phyloP scores from a whole-genome alignment of 2,329 filamentous ascomycete species.

The Alternaria conjuncta region DNA sequence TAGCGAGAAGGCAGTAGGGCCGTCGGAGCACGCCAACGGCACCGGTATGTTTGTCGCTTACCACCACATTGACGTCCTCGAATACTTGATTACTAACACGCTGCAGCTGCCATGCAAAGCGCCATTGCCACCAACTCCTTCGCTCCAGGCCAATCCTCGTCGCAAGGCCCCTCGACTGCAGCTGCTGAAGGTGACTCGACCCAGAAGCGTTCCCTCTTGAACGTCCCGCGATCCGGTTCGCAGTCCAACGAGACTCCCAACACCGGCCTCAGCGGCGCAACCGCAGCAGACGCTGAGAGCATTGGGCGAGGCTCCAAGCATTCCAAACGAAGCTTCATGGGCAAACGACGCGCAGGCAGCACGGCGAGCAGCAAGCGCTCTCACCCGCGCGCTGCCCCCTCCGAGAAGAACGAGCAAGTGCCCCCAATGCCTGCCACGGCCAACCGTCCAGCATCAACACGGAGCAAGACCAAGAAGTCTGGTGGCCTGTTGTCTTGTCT shows the following conservation, averaged over 20 bases:
- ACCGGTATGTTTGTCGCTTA: conserved; percentile 37
- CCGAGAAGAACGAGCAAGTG: conserved; percentile 50
- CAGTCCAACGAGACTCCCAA: conserved; percentile 43
- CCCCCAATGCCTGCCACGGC: conserved; percentile 39
- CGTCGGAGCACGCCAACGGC: conserved; percentile 42
- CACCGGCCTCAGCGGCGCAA: conserved; percentile 53
- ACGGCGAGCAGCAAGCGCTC: conserved; percentile 56
- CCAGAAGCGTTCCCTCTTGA: conserved; percentile 47
- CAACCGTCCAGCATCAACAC: conserved; percentile 42
- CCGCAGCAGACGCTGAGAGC: conserved; percentile 55
- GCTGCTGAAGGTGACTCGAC: conserved; percentile 36
- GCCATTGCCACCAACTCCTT: conserved; percentile 18
- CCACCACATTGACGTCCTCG: neutral
- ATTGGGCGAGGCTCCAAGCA: conserved; percentile 53
- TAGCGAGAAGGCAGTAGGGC: conserved; percentile 35
- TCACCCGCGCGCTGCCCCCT: conserved; percentile 44
- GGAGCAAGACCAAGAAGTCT: conserved; percentile 51
- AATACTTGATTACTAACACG: neutral
- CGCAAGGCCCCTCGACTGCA: conserved; percentile 32
- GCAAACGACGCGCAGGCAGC: conserved; percentile 54
- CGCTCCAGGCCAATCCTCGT: conserved; percentile 33
- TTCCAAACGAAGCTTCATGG: conserved; percentile 54
- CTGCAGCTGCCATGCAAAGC: conserved; percentile 4
- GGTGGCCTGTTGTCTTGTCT: conserved; percentile 59
- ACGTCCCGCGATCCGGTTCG: conserved; percentile 43